Evolutionary conservation across 225 moss, liverwort and hornwort genomes (phyloP), one percentile per base, ranked within the genome.

Genomic region (Anthoceros angustus): DNA sequence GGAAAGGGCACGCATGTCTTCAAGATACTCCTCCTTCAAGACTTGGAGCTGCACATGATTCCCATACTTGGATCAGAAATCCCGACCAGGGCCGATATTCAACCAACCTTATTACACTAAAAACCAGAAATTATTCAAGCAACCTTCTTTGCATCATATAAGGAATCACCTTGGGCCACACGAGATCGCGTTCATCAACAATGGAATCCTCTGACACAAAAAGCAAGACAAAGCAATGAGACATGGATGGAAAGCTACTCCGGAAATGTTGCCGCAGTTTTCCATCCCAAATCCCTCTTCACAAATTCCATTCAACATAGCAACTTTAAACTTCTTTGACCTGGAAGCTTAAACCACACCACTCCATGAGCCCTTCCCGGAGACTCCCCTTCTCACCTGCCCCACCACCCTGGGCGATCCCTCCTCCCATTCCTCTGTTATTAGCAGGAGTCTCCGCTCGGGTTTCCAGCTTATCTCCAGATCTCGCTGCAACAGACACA

Each of bases 401-500:
- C 8, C 12, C 43, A 43, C 43, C 43, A 43, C 43, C 12, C 43
- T 43, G 43, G 12, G 9, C 43, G 9, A 43, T 43, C 43, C 9
- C 43, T 43, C 43, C 43, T 7, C 9, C 8, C 43, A 43, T 43
- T 12, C 43, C 43, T 7, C 43, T 43, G 43, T n/a, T n/a, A n/a
- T 43, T 12, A 8, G 43, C 43, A 7, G 43, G 43, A 43, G 8
- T 43, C 12, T 79, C 84, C 12, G 95, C 87, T 74, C 88, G 91
- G 2, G 87, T 91, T 69, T 98, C 95, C 65, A 91, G 82, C 0
- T 72, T 91, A 98, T 98, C 79, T 91, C 88, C 1, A 98, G 72
- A 68, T 98, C 88, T 98, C 88, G 95, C 95, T 98, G 87, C 23
- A 68, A 40, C n/a, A n/a, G n/a, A n/a, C n/a, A n/a, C n/a, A n/a